Conservation (phyloP, 495 filamentous ascomycete species). For the Lasiosphaeris hirsuta region DNA sequence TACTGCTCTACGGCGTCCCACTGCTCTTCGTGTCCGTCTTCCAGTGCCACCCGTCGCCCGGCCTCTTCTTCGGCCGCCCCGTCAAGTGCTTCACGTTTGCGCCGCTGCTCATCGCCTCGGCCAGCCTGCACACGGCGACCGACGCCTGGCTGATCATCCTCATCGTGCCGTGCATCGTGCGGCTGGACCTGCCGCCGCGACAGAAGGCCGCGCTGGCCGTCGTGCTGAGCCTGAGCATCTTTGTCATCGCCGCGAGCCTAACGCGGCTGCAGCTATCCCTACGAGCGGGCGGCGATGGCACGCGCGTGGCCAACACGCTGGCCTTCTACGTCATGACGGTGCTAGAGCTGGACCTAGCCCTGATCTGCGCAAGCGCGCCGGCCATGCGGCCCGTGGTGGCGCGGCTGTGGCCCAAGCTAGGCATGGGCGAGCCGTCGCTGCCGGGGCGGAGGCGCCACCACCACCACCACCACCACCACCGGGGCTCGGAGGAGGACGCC, state of each 20-base stretch:
- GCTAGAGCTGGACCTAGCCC: conserved; percentile 31
- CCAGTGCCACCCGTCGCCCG: conserved; percentile 34
- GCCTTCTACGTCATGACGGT: conserved; percentile 34
- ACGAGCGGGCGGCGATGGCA: conserved; percentile 14
- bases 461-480: no score
- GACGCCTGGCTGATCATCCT: conserved; percentile 38
- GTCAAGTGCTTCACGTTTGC: conserved; percentile 31
- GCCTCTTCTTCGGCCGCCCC: conserved; percentile 27
- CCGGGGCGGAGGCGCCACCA: background rate
- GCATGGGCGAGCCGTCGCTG: conserved; percentile 13
- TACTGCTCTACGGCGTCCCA: conserved; percentile 30
- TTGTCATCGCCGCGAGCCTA: conserved; percentile 35
- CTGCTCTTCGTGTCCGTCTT: conserved; percentile 38
- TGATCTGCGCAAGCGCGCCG: conserved; percentile 34
- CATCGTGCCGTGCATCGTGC: conserved; percentile 33
- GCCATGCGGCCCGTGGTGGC: conserved; percentile 29
- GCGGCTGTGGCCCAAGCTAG: conserved; percentile 19
- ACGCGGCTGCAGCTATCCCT: conserved; percentile 27
- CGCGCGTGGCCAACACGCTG: conserved; percentile 19
- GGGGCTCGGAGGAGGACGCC: conserved; percentile 1
- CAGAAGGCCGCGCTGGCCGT: conserved; percentile 32
- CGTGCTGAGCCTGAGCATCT: conserved; percentile 35
- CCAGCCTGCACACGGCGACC: conserved; percentile 32
- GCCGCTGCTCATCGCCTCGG: conserved; percentile 33
- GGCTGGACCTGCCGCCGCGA: conserved; percentile 32